Evolutionary conservation across 2,329 filamentous ascomycete genomes (phyloP), one percentile per base, ranked within the genome.

Genomic region (Cladobotryum protrusum): DNA sequence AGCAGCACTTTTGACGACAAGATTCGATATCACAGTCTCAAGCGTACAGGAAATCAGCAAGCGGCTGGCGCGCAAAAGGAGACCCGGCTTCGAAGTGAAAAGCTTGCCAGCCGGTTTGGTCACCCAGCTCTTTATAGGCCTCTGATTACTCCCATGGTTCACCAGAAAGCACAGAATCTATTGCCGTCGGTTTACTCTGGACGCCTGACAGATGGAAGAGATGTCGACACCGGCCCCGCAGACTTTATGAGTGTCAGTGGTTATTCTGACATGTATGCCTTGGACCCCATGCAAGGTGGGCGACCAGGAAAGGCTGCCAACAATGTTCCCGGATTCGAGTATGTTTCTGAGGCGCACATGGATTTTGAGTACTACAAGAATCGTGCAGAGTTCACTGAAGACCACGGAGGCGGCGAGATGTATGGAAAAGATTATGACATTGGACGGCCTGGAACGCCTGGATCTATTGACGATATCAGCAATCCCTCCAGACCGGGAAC

Each of bases 321-420:
- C 43, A 56, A 61, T 12, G 60, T 86, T 5, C 82, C 85, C 0
- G 89, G 89, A 0, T 96, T 96, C 66, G 92, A 97, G 67, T 83
- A 95, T 51, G 91, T 97, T 0, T 83, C 87, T 0, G 92, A 97
- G 60, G 79, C 79, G 48, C 83, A 89, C 44, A 84, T 96, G 67
- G 90, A 96, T 65, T 96, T 95, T 63, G 84, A 89, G 53, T 92
- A 89, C 69, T 97, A 85, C 76, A 96, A 95, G 69, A 86, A 96
- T 66, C 79, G 89, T 1, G 80, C 87, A 2, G 92, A 96, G 58
- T 96, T 97, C 68, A 83, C 83, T 1, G 85, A 90, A 11, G 88
- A 93, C 48, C 86, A 90, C 57, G 89, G 89, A n/a, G 90, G 87
- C 5, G 87, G 86, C 18, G 79, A 81, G 32, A 72, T 85, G 6